Evolutionary conservation across 371 early-diverging fungal genomes (phyloP).

Genomic region (Lichtheimia ornata): DNA sequence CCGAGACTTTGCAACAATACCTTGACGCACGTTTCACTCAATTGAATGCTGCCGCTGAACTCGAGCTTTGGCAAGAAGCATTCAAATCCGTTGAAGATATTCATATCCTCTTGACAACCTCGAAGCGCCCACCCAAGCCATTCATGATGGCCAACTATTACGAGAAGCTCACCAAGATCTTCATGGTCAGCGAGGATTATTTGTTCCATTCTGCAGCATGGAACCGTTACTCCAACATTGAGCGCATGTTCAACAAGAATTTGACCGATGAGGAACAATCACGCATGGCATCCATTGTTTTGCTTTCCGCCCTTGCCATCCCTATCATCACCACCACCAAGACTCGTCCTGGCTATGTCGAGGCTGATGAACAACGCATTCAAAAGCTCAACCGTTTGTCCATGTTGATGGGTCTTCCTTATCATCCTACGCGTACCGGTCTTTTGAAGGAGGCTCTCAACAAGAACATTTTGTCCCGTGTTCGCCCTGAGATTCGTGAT

Average conservation of each 20-base stretch:
- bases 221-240: slow-evolving; percentile 89
- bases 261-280: slow-evolving; percentile 73
- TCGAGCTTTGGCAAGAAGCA: slow-evolving; percentile 98
- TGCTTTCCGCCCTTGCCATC: slow-evolving; percentile 90
- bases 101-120: slow-evolving; percentile 87
- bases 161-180: slow-evolving; percentile 94
- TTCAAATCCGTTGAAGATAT: slow-evolving; percentile 98
- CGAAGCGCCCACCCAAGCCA: slow-evolving; percentile 91
- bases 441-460: slow-evolving; percentile 87
- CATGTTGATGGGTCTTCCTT: slow-evolving; percentile 80
- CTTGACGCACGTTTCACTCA: slow-evolving; percentile 95
- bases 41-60: slow-evolving; percentile 90
- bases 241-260: slow-evolving; percentile 71
- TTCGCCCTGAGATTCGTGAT: slow-evolving; percentile 88
- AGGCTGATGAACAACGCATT: slow-evolving; percentile 84
- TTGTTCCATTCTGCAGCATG: slow-evolving; percentile 97
- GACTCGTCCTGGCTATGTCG: slow-evolving; percentile 65
- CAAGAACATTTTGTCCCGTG: slow-evolving; percentile 84
- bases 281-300: slow-evolving; percentile 87
- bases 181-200: slow-evolving; percentile 94
- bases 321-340: slow-evolving; percentile 86
- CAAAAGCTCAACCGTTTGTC: slow-evolving; percentile 85
- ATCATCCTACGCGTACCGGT: slow-evolving; percentile 87
- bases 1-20: slow-evolving; percentile 95
- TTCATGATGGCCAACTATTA: slow-evolving; percentile 97